Base-by-base conservation (phyloP, 768 basidiomycete species). In the Mycena galopus region DNA sequence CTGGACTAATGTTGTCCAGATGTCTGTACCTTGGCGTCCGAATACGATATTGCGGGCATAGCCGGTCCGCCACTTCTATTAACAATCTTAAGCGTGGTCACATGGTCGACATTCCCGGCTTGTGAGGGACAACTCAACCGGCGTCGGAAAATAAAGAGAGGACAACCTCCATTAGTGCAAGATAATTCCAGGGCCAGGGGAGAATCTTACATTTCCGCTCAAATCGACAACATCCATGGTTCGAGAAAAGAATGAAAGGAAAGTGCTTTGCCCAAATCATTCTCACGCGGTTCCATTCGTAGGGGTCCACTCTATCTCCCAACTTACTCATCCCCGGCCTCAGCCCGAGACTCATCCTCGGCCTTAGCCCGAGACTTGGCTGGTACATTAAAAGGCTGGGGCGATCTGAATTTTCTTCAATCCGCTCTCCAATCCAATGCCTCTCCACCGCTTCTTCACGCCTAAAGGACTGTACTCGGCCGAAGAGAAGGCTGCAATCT, bases 401-500 rank as follows among this genome's bases (percentile, higher is more conserved):
- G 16, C 17, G 30, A 3, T 16, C 14, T 39, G 8, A 30, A 5
- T 32, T 11, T 47, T 50, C 9, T 29, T 29, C 8, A 61, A 57
- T 39, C 53, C 30, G 29, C 56, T 21, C 21, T 6, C n/a, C 12
- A 64, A 57, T 21, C 2, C 47, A 61, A 79, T 79, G 78, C 78
- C 78, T 76, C 73, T 79, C 58, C 77, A 79, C 60, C 71, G 77
- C 56, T 74, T 78, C 62, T 78, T 78, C 60, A 66, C 70, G 3
- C 76, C 78, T 29, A 75, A 74, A 35, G 75, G 69, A 17, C 56
- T 77, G 42, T 78, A 77, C 27, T 70, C 78, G n/a, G 21, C 65
- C 14, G 72, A 71, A 17, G 78, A 79, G 27, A 79, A 79, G 56
- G 71, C 71, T 14, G 69, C 67, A 1, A 73, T 79, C 47, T 73